phyloP scores from a whole-genome alignment of 2,329 filamentous ascomycete species.

The Lecanicillium sp. region DNA sequence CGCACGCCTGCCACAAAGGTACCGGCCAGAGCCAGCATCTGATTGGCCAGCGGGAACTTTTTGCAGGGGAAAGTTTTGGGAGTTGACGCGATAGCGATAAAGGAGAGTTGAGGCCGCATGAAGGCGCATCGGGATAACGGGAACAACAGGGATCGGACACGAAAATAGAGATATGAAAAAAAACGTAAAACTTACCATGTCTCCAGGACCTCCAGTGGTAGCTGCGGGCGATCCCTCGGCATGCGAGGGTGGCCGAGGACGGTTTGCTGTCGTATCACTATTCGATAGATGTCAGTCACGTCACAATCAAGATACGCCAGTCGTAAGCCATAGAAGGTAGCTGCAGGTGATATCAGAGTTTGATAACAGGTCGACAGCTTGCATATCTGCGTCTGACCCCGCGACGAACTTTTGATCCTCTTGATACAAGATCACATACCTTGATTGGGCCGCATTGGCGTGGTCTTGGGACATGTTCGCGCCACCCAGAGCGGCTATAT shows the following conservation, averaged over 20 bases:
- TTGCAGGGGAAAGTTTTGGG: constrained; percentile 1
- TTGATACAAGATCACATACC: constrained; percentile 27
- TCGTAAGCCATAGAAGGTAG: too few relatives aligned
- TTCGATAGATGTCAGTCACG: constrained; percentile 9
- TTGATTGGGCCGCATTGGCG: constrained; percentile 32
- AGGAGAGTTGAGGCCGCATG: not conserved
- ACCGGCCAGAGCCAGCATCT: constrained; percentile 1
- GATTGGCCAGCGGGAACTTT: constrained; percentile 4
- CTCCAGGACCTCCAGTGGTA: constrained; percentile 29
- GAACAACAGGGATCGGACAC: constrained; percentile 6
- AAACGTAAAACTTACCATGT: constrained; percentile 27
- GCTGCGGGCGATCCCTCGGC: constrained; percentile 26
- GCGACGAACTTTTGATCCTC: constrained; percentile 7
- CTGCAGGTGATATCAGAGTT: constrained; percentile 9
- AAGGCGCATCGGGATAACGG: not conserved
- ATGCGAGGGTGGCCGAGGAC: constrained; percentile 8
- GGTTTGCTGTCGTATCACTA: constrained; percentile 7
- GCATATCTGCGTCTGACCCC: not conserved
- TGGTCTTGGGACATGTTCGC: constrained; percentile 11
- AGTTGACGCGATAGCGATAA: constrained; percentile 10
- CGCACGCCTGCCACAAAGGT: not conserved
- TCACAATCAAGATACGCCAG: constrained; percentile 2
- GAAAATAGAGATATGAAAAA: constrained; percentile 5
- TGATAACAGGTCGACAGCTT: too few relatives aligned
- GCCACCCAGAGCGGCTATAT: constrained; percentile 36